Evolutionary conservation across 257 asterid species (phyloP).

Genomic region (Solanum medicagineum): DNA sequence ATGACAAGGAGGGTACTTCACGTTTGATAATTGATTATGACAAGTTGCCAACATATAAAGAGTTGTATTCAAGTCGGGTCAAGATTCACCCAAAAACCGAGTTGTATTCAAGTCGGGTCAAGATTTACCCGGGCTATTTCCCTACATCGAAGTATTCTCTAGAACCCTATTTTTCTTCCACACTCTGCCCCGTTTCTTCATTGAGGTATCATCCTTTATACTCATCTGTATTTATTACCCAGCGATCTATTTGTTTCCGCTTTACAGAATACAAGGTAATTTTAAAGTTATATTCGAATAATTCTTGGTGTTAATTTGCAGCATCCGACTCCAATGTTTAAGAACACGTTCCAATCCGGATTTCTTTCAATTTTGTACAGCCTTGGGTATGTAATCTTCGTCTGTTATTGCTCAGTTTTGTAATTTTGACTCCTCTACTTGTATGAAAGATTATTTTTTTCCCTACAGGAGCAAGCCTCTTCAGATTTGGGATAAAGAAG

Average conservation of each 20-base stretch:
- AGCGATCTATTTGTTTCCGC: background rate
- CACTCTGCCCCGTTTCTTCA: background rate
- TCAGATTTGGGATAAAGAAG: slow-evolving; percentile 99
- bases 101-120: background rate
- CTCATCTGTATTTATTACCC: background rate
- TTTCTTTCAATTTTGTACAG: slow-evolving; percentile 88
- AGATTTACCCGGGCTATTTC: background rate
- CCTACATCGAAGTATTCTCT: background rate
- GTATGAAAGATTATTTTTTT: background rate
- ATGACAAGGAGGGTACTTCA: no score
- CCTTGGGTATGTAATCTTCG: slow-evolving; percentile 52
- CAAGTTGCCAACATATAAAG: no score
- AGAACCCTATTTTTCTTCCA: background rate
- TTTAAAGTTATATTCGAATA: background rate
- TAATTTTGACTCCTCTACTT: background rate
- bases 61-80: no score
- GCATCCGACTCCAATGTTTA: slow-evolving; percentile 38
- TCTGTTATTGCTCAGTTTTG: background rate
- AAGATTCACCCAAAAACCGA: no score
- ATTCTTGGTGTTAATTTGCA: background rate
- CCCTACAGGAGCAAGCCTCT: slow-evolving; percentile 83
- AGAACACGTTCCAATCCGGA: slow-evolving; percentile 93
- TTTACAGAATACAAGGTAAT: background rate
- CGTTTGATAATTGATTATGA: no score
- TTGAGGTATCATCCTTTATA: background rate